phyloP scores from a whole-genome alignment of 257 asterid species.

The Craterostigma plantagineum region DNA sequence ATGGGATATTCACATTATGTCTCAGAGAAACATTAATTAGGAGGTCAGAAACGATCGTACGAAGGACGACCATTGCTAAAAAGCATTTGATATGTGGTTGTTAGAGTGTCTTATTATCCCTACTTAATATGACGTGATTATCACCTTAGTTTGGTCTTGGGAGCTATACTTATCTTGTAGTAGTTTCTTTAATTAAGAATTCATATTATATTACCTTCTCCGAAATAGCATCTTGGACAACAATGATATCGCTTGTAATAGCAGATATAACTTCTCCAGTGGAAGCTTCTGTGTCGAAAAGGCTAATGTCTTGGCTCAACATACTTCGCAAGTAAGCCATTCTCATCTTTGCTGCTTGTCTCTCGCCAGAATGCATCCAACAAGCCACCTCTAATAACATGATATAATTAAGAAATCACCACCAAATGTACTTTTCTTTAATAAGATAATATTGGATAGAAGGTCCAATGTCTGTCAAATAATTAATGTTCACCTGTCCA shows the following conservation, averaged over 20 bases:
- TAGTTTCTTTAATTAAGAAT: no score
- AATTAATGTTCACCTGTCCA: slow-evolving; percentile 49
- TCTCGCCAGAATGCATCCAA: slow-evolving; percentile 94
- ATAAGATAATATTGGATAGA: neutral
- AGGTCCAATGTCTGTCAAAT: neutral
- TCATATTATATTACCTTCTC: no score
- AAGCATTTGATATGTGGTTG: no score
- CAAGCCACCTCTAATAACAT: slow-evolving; percentile 65
- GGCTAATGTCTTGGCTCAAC: slow-evolving; percentile 72
- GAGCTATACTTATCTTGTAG: no score
- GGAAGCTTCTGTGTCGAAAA: slow-evolving; percentile 70
- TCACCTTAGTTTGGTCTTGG: no score
- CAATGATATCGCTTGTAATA: slow-evolving; percentile 64
- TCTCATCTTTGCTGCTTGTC: slow-evolving; percentile 97
- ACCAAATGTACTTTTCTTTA: neutral
- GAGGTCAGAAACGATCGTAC: no score
- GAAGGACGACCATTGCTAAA: no score
- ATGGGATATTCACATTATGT: no score
- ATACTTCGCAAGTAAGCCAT: slow-evolving; percentile 69
- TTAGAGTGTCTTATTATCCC: no score
- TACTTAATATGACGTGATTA: no score
- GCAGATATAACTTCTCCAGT: slow-evolving; percentile 94
- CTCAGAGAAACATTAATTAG: no score
- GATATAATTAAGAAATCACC: neutral
- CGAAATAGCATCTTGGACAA: slow-evolving; percentile 90